Evolutionary conservation across 1,284 basidiomycete species (phyloP).

Genomic region (Mrakiaceae sp.): DNA sequence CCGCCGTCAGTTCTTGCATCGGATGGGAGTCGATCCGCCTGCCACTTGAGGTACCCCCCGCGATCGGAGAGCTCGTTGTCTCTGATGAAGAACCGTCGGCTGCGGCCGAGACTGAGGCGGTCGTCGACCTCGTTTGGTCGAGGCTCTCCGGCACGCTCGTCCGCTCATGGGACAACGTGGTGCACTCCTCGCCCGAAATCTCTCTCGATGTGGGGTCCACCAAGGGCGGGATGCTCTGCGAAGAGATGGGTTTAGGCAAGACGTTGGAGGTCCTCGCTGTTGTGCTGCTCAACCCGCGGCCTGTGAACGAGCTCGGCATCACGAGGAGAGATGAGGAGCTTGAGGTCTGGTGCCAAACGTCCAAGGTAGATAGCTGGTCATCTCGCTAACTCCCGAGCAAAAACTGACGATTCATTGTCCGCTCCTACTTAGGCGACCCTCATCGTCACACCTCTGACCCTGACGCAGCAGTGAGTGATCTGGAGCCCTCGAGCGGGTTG

Average conservation of each 20-base stretch:
- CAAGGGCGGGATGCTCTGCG: slow-evolving; percentile 12
- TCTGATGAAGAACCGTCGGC: no score
- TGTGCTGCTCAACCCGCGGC: slow-evolving; percentile 1
- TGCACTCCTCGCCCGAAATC: no score
- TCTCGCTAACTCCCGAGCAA: no score
- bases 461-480: not conserved
- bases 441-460: slow-evolving; percentile 11
- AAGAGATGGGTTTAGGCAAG: slow-evolving; percentile 18
- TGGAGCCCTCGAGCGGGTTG: not conserved
- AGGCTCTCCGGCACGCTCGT: no score
- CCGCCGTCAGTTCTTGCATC: no score
- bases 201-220: no score
- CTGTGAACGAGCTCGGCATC: not conserved
- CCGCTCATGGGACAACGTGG: no score
- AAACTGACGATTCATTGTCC: not conserved
- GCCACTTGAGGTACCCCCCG: no score
- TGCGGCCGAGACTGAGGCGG: no score
- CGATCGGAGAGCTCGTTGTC: no score
- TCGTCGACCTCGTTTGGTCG: no score
- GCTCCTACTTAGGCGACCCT: slow-evolving; percentile 3
- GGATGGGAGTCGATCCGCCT: no score
- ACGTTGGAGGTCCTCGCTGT: slow-evolving; percentile 15
- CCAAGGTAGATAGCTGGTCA: not conserved
- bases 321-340: not conserved
- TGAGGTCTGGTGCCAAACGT: not conserved